Conservation (phyloP, 176 grass and related monocot genomes). For the Hyparrhenia diplandra region DNA sequence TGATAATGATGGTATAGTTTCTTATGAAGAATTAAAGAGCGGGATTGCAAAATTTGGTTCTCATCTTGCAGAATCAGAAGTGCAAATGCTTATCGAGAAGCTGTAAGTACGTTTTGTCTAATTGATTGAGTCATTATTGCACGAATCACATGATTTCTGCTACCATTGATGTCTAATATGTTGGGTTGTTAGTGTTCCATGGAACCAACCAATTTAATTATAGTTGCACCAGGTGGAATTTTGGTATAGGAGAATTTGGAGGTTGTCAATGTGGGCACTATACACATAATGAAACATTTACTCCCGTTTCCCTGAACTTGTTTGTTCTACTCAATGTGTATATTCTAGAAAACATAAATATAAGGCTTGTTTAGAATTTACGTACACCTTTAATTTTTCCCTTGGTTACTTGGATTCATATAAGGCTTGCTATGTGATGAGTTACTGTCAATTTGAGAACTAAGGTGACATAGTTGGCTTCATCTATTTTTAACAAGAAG, state of each 20-base stretch:
- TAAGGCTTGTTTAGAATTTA: background rate
- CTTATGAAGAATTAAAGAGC: slow-evolving; percentile 77
- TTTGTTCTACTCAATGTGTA: background rate
- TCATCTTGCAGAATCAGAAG: slow-evolving; percentile 75
- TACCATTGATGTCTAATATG: background rate
- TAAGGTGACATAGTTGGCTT: background rate
- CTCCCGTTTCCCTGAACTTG: background rate
- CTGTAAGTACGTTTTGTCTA: slow-evolving; percentile 47
- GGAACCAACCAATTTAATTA: background rate
- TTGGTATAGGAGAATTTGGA: background rate
- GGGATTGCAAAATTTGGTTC: slow-evolving; percentile 67
- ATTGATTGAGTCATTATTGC: background rate
- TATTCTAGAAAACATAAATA: too few species aligned
- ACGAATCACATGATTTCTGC: background rate
- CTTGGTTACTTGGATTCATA: background rate
- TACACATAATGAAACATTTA: background rate
- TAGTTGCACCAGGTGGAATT: background rate
- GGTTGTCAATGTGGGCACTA: background rate
- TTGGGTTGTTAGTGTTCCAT: background rate
- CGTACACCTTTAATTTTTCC: background rate
- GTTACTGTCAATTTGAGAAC: background rate
- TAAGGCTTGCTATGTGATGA: background rate
- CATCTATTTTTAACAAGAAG: background rate
- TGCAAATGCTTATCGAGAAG: slow-evolving; percentile 85
- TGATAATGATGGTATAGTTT: slow-evolving; percentile 66